Conservation (phyloP, 495 filamentous ascomycete species). For the Neurospora sp. region DNA sequence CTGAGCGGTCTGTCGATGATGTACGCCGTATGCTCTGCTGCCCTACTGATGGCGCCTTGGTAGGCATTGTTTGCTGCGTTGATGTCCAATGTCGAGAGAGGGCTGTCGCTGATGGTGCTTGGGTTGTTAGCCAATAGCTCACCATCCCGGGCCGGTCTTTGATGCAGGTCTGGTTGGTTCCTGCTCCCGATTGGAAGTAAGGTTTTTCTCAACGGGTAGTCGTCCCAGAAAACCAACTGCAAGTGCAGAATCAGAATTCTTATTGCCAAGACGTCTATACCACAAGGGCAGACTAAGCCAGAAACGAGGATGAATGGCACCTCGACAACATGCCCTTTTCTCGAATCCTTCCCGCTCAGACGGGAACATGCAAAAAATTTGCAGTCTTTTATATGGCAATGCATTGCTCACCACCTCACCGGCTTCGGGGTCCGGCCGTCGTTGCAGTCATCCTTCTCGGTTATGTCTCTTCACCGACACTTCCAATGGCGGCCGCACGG, state of each 20-base stretch:
- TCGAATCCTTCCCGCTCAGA: neutral
- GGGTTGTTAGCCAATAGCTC: conserved; percentile 29
- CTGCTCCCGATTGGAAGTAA: conserved; percentile 26
- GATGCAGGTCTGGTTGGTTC: conserved; percentile 20
- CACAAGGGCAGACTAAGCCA: neutral
- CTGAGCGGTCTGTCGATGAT: conserved; percentile 15
- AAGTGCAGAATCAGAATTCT: neutral
- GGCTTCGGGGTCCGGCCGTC: neutral
- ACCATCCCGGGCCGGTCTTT: conserved; percentile 15
- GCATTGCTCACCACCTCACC: neutral
- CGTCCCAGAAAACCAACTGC: neutral
- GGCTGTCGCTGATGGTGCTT: conserved; percentile 18
- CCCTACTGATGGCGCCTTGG: conserved; percentile 21
- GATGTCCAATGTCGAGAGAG: conserved; percentile 35
- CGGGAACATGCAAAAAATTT: neutral
- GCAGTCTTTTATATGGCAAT: neutral
- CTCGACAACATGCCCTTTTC: neutral
- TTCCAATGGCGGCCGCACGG: conserved; percentile 5
- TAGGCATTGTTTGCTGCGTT: conserved; percentile 28
- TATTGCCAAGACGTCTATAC: neutral
- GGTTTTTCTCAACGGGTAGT: neutral
- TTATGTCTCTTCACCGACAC: conserved; percentile 21
- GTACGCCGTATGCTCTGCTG: conserved; percentile 27
- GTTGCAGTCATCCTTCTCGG: neutral
- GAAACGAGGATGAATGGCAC: neutral